Base-by-base conservation (phyloP, 768 basidiomycete genomes). In the Hygrophorus pudorinus region DNA sequence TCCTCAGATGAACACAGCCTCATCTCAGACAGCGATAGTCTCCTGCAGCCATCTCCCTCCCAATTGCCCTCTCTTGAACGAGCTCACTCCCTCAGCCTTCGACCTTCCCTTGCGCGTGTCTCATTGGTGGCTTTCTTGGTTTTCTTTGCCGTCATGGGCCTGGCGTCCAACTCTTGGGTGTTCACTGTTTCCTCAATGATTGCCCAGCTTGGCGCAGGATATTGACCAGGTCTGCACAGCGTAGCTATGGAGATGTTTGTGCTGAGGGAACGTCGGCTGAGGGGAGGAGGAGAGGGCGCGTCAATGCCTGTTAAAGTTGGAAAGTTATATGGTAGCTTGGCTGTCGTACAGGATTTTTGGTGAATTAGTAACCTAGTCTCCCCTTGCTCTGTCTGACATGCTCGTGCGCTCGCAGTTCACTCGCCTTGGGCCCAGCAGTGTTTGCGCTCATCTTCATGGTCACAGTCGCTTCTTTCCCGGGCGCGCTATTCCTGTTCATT, bases 271-370 rank as follows among this genome's bases (percentile, higher is more conserved):
- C 18, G 30, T 34, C 42, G 33, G 17, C 3, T 28, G 17, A 41
- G 30, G 31, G 33, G 32, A 32, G 17, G 8, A 16, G 24, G 7
- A 24, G 24, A 24, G 3, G 14, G 72, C 2, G 73, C 77, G 2
- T n/a, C 16, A 13, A 35, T 43, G 5, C 14, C 42, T 17, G 67
- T 66, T 10, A 83, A 90, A 53, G 64, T 71, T 11, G 90, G 89
- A 2, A 71, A 67, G 52, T 66, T 96, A n/a, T 92, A 90, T 53
- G 91, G 88, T 9, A 87, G 79, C 3, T 52, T 92, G 47, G 78
- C 79, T 44, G 84, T 92, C 24, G 51, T 89, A 4, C 76, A 84
- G 50, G 77, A 81, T 4, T 55, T 89, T 8, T 69, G 78, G 78
- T 81, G 47, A 16, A 63, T n/a, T 21, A n/a, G 7, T 33, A 16